Evolutionary conservation across 2,329 filamentous ascomycete species (phyloP).

Genomic region (Colletotrichum tabaci): DNA sequence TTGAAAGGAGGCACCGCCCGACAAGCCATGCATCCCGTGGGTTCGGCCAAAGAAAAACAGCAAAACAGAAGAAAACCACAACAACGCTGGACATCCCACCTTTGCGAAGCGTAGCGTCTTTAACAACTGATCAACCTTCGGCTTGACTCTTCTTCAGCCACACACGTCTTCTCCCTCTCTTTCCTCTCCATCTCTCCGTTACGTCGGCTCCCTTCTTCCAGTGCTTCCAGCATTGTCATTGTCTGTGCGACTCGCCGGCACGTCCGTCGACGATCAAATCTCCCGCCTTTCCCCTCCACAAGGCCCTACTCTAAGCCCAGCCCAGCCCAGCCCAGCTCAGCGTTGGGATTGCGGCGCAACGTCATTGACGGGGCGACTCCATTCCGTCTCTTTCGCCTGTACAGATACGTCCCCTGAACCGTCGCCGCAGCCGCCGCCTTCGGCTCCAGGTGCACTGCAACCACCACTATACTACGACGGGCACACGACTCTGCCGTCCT

Average conservation of each 20-base stretch:
- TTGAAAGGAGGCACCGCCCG: constrained; percentile 38
- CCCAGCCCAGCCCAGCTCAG: constrained; percentile 8
- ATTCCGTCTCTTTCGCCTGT: constrained; percentile 38
- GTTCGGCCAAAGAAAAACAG: constrained; percentile 22
- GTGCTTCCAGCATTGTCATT: constrained; percentile 22
- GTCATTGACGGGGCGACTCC: constrained; percentile 42
- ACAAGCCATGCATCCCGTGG: constrained; percentile 30
- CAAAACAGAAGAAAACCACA: not conserved
- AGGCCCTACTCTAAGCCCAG: not conserved
- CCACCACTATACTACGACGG: constrained; percentile 1
- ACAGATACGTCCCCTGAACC: constrained; percentile 26
- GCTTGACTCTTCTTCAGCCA: not conserved
- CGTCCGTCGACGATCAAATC: constrained; percentile 34
- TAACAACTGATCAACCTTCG: not conserved
- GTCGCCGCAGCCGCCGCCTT: not conserved
- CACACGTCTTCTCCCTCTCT: not conserved
- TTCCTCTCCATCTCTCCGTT: not conserved
- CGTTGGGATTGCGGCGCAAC: constrained; percentile 27
- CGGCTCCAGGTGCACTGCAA: not conserved
- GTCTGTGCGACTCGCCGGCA: constrained; percentile 33
- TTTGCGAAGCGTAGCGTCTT: not conserved
- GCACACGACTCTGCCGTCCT: constrained; percentile 21
- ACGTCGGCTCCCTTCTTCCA: not conserved
- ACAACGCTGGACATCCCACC: constrained; percentile 22
- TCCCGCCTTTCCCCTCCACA: constrained; percentile 7